Base-by-base conservation (phyloP, 2,329 filamentous ascomycete genomes). In the Beauveria sp. region DNA sequence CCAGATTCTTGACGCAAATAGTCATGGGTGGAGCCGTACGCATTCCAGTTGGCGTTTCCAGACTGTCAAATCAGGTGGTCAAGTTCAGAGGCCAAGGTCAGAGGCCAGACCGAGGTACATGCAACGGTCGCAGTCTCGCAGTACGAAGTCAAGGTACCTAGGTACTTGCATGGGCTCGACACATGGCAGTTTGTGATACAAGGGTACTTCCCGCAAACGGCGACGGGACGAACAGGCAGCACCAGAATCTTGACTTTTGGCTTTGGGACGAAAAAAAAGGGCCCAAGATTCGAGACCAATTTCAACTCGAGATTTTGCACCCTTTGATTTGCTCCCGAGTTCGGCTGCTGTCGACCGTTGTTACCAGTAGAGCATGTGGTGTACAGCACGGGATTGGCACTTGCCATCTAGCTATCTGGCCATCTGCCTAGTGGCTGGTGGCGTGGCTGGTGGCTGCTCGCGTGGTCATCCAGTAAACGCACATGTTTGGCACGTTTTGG, bases 401-500 rank as follows among this genome's bases (percentile, higher is more conserved):
- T 10, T 30, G 10, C 30, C 30, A 30, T 30, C 30, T 30, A 9
- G 28, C 28, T 8, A 28, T 28, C 8, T 28, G 28, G 28, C 28
- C 30, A 30, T 30, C 30, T 18, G 26, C 18, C 24, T 54, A 40
- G 20, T 26, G 20, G 14, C 16, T 42, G n/a, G 14, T 30, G 47
- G 5, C 51, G 28, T 58, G 45, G 43, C 20, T 47, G 46, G 22
- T 34, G 30, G 30, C 40, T 52, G 57, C 57, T 59, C 57, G 57
- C 57, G 57, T 59, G 57, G 57, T 40, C 57, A 20, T 8, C n/a
- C 14, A 34, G 30, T 34, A 34, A 34, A 12, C 38, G 57, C 57
- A 51, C 57, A 43, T 52, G 57, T 59, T 52, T 52, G 47, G 57
- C 57, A 59, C 57, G 57, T 59, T 59, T 59, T 58, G 8, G n/a